Evolutionary conservation across 2,329 filamentous ascomycete species (phyloP), one percentile per base, ranked within the genome.

Genomic region (Aspergillus bombycis): DNA sequence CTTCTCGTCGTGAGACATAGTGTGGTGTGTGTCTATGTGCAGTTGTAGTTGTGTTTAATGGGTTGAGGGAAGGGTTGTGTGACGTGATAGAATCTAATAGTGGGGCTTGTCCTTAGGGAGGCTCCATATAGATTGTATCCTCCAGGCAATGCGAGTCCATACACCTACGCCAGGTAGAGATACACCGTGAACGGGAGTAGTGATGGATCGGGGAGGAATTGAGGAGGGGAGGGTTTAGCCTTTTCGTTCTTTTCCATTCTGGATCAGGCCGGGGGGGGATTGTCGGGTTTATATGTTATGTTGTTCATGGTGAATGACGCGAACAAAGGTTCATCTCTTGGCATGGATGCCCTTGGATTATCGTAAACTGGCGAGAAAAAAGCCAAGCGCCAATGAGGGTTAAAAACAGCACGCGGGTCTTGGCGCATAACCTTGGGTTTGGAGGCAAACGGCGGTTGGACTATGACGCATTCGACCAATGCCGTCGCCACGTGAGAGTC

Each of bases 91-190:
- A 14, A 32, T 66, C 60, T 64, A 64, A 54, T 66, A 61, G 61
- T 57, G 57, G 54, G 43, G 19, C 57, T 59, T 34, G 28, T 48
- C 62, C 58, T 59, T 72, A 76, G 62, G 74, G 73, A 54, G 74
- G 74, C 61, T 69, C 68, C 74, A 75, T 74, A 63, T 74, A 74
- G 64, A 73, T 72, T 38, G 67, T 74, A 67, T 75, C 69, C 60
- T 73, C 64, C 52, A 73, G 61, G 62, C 67, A 71, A 65, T 74
- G 70, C 32, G 69, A 76, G 72, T 75, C 71, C 74, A 76, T 76
- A 67, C 70, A 75, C 68, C 38, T 32, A 61, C 48, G 21, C 34
- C 12, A 14, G 34, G 34, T 14, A 36, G 34, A 36, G 34, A 36
- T 36, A 36, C 34, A 16, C 34, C 34, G 16, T 36, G 12, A 58